Base-by-base conservation (phyloP, 1,139 yeast genomes). In the Chernovozyma aurita region DNA sequence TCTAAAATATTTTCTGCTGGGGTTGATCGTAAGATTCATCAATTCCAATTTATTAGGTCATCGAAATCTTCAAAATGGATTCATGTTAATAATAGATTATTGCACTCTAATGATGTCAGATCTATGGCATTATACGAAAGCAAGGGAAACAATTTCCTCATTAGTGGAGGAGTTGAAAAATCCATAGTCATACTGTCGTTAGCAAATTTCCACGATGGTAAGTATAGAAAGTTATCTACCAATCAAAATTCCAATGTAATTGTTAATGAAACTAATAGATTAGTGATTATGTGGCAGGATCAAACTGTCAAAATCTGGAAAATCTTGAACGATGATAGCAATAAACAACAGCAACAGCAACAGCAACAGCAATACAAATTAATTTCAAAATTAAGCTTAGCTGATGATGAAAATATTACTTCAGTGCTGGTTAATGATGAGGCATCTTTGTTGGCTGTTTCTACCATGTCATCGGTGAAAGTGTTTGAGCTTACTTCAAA, bases 101-200 rank as follows among this genome's bases (percentile, higher is more conserved):
- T 90, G 46, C 97, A 92, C 58, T 79, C 95, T 31, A 88, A 88
- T 53, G 98, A 92, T 61, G 79, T 92, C 28, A 78, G 98, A 50
- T 72, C 95, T 1, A 73, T 92, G 75, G 67, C 82, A 1, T 64
- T 80, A 5, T 84, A 70, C 48, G 87, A 82, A 55, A 75, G 90
- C 33, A 80, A 78, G 46, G 80, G 80, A 25, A 72, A 80, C 35
- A 83, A 81, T 48, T 72, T 83, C 43, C 65, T 90, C 41, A 76
- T 86, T 2, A 83, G 94, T 50, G 97, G 95, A 37, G 97, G 97
- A 44, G 94, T 86, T 15, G 97, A 92, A 57, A 74, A 85, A 50
- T 73, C 81, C 14, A 64, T 92, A 39, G 90, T 85, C 3, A 70
- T 92, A 26, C 85, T 78, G 52, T 76, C 94, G 2, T 63, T 82